These are phyloP conservation scores for Ustilago bromivora DNA, from an alignment of 1,284 basidiomycete species.

Conservation along the genomic window DNA sequence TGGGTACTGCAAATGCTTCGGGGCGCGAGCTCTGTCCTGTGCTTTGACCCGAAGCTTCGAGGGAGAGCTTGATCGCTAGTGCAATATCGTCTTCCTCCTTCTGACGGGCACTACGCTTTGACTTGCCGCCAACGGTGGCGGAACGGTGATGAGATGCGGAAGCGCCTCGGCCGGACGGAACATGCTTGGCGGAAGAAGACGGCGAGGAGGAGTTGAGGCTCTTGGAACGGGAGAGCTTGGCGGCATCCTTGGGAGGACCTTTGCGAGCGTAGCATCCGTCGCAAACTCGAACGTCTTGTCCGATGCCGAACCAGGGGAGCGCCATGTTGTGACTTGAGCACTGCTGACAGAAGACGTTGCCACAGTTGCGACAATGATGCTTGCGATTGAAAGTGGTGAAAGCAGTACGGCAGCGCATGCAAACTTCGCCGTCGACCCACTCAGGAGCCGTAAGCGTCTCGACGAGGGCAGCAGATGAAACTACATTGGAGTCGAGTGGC, in stretches of 20 bases:
- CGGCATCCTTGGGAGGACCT: conserved; percentile 54
- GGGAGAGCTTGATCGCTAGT: conserved; percentile 89
- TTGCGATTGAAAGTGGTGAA: conserved; percentile 98
- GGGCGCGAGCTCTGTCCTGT: conserved; percentile 73
- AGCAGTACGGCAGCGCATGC: conserved; percentile 88
- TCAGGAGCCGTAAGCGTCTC: conserved; percentile 77
- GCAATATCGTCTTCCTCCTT: conserved; percentile 87
- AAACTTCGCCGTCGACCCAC: conserved; percentile 96
- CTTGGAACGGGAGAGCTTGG: conserved; percentile 51
- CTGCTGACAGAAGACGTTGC: conserved; percentile 92
- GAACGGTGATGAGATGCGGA: conserved; percentile 64
- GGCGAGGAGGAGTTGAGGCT: conserved; percentile 33
- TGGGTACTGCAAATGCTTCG: conserved; percentile 71
- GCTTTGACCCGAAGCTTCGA: conserved; percentile 71
- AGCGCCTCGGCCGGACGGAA: conserved; percentile 54
- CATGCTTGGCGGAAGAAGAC: conserved; percentile 34
- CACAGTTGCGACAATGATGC: conserved; percentile 98
- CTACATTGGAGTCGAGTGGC: conserved; percentile 79
- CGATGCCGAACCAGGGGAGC: conserved; percentile 92
- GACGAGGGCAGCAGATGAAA: conserved; percentile 61
- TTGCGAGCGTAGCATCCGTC: conserved; percentile 77
- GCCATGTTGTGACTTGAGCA: conserved; percentile 88
- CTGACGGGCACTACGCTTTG: conserved; percentile 70
- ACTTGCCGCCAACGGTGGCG: conserved; percentile 60
- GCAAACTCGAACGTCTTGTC: conserved; percentile 92